phyloP scores from a whole-genome alignment of 768 basidiomycete species.

The Wakefieldia striispora region DNA sequence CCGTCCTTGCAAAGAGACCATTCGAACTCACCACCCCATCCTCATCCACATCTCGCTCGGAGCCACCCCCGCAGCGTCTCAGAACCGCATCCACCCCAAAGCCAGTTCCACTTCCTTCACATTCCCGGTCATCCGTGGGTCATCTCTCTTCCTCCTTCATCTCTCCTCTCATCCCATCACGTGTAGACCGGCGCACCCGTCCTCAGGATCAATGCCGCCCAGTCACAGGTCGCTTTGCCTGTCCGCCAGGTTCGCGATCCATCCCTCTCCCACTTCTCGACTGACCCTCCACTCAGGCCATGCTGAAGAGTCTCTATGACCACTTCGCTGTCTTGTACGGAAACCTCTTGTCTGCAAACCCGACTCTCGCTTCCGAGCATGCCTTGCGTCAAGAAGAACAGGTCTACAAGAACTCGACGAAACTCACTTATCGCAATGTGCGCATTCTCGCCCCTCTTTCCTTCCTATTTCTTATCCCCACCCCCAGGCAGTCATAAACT shows the following conservation, averaged over 20 bases:
- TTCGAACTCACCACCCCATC: constrained; percentile 23
- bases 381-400: constrained; percentile 80
- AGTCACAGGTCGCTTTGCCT: constrained; percentile 68
- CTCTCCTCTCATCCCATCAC: not conserved
- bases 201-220: constrained; percentile 62
- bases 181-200: constrained; percentile 59
- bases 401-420: constrained; percentile 70
- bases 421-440: constrained; percentile 83
- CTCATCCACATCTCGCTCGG: constrained; percentile 27
- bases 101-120: constrained; percentile 42
- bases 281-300: constrained; percentile 42
- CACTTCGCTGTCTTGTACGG: constrained; percentile 72
- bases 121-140: constrained; percentile 34
- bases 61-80: constrained; percentile 66
- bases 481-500: constrained; percentile 48
- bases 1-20: constrained; percentile 53
- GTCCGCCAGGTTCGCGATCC: constrained; percentile 61
- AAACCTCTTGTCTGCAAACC: constrained; percentile 48
- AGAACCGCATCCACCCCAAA: constrained; percentile 45
- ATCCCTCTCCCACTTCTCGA: too few species aligned
- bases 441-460: constrained; percentile 17
- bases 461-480: constrained; percentile 10
- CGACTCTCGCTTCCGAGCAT: constrained; percentile 70
- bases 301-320: constrained; percentile 73
- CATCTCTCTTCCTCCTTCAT: not conserved